A percentile compares a stretch with the other conserved stretches of the same genome.
These are phyloP conservation scores for Euphorbia corollata DNA, from an alignment of 441 rosid genomes.

Conservation along the genomic window DNA sequence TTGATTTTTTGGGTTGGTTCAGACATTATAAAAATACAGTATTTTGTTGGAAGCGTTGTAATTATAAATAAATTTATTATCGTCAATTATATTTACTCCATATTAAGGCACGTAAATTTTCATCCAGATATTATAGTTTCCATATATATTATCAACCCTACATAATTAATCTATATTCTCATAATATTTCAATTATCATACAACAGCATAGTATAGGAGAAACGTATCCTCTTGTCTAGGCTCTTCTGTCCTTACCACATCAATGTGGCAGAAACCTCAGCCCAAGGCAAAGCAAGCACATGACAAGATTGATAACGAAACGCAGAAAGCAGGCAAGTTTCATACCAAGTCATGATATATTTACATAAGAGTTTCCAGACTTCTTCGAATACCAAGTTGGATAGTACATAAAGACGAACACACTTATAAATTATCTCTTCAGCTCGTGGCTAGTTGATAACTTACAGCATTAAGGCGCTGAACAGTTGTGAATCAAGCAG, in stretches of 20 bases:
- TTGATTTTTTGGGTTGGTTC: too few species aligned
- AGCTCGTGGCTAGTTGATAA: conserved; percentile 2
- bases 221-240: not conserved
- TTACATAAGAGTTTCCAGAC: not conserved
- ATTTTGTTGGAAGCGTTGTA: too few species aligned
- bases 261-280: not conserved
- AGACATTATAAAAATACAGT: too few species aligned
- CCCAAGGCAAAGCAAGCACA: not conserved
- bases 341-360: not conserved
- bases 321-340: conserved; percentile 2
- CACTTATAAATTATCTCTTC: not conserved
- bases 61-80: too few species aligned
- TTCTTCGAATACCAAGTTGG: not conserved
- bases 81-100: too few species aligned
- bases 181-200: not conserved
- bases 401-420: not conserved
- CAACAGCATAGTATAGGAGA: not conserved
- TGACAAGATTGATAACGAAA: not conserved
- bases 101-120: too few species aligned
- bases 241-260: too few species aligned
- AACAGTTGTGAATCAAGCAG: conserved; percentile 24
- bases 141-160: too few species aligned
- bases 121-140: too few species aligned
- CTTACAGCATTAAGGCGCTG: not conserved
- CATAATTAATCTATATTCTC: too few species aligned